Base-by-base conservation (phyloP, 495 filamentous ascomycete genomes). In the Aspergillus bertholletiae region DNA sequence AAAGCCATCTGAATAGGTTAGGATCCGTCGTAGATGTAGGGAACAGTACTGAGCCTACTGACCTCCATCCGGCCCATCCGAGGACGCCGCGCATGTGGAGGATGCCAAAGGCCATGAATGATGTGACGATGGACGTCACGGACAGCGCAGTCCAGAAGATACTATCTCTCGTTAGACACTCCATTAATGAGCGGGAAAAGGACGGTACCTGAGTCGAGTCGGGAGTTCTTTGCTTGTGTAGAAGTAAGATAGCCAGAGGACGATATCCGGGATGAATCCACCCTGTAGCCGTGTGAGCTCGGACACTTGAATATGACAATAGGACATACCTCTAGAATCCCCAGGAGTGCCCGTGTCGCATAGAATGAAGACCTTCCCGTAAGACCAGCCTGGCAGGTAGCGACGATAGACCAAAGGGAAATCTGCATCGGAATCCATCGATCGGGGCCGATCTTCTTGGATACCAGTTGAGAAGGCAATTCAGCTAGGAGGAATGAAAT, bases 341-440 rank as follows among this genome's bases (percentile, higher is more conserved):
- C 88, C 5, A 91, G 68, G n/a, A 91, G 59, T 5, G 79, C 72
- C 27, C 89, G 75, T 26, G 74, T 80, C 8, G 76, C 66, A 21
- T 83, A 77, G 62, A 92, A 93, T 0, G 85, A 84, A 0, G 68
- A 59, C 11, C 79, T 73, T 0, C 84, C 84, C 18, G 56, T 75
- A 15, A 93, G 61, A 35, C 74, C 79, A 15, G 81, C 81, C 63
- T 92, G 88, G 4, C 72, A 70, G 39, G 72, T 73, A 0, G 87
- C 85, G 9, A 90, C 84, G 4, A 89, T 60, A 27, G 82, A 85
- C 87, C 88, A 93, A 0, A 84, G 70, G 0, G 86, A 70, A 70
- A 92, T 91, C 62, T 91, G 87, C 17, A 83, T 69, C 0, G 88
- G 88, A 39, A 93, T 90, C 86, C 88, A 92, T 8, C 80, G 77